phyloP scores from a whole-genome alignment of 768 basidiomycete species.

The Grammothele lineata region DNA sequence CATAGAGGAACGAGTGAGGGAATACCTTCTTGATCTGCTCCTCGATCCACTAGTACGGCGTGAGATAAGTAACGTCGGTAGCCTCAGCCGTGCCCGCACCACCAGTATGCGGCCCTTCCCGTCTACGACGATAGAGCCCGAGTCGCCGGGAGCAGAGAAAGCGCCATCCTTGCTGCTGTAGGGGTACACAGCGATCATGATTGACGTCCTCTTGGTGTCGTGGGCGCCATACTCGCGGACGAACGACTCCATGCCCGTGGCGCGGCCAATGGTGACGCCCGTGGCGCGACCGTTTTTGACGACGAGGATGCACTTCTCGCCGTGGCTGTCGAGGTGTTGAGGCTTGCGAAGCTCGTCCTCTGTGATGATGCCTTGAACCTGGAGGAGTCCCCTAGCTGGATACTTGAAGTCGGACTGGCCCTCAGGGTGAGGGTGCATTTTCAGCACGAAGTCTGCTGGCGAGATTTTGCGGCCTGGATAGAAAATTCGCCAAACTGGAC shows the following conservation, averaged over 20 bases:
- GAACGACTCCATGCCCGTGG: constrained; percentile 21
- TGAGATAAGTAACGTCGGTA: constrained; percentile 21
- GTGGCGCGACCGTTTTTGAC: constrained; percentile 24
- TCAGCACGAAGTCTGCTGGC: no score
- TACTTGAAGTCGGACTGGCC: constrained; percentile 17
- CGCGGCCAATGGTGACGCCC: constrained; percentile 23
- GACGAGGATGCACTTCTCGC: constrained; percentile 21
- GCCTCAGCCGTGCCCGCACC: constrained; percentile 17
- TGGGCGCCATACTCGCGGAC: constrained; percentile 18
- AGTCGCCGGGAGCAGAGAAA: constrained; percentile 39
- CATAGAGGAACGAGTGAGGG: background rate
- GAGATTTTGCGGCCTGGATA: no score
- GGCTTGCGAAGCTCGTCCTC: constrained; percentile 20
- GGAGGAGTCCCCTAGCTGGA: constrained; percentile 21
- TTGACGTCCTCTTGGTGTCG: constrained; percentile 16
- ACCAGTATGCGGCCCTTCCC: constrained; percentile 25
- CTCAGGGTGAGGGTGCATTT: no score
- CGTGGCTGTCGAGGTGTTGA: constrained; percentile 20
- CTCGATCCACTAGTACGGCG: constrained; percentile 20
- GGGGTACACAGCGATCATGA: constrained; percentile 17
- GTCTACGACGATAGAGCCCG: constrained; percentile 28
- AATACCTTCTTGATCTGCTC: constrained; percentile 8
- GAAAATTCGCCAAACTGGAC: no score
- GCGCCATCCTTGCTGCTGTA: constrained; percentile 21
- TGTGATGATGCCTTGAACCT: constrained; percentile 18